Percentiles rank a stretch among this genome's conserved stretches.
Conservation (phyloP, 139 green algal species). For the Cymbomonas tetramitiformis region DNA sequence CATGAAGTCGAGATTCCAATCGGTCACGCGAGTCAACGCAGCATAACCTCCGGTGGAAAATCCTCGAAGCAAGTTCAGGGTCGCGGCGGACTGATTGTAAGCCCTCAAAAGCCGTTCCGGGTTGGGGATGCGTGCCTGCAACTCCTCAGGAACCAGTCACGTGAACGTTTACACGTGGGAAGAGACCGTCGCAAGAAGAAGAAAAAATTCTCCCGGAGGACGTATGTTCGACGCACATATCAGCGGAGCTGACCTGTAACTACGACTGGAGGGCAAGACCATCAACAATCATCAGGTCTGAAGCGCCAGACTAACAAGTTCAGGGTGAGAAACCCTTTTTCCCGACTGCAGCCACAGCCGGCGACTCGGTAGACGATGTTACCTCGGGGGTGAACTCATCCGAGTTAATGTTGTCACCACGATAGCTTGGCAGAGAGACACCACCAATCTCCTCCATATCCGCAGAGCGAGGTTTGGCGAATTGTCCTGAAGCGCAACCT, state of each 20-base stretch:
- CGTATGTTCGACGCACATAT: too few species aligned
- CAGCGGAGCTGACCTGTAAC: too few species aligned
- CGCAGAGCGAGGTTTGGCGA: slow-evolving; percentile 86
- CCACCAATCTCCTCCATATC: slow-evolving; percentile 55
- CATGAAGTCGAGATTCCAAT: slow-evolving; percentile 99
- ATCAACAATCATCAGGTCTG: too few species aligned
- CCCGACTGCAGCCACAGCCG: too few species aligned
- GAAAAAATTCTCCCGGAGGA: background rate
- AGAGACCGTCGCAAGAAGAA: background rate
- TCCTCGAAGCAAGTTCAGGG: slow-evolving; percentile 90
- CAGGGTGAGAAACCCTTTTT: too few species aligned
- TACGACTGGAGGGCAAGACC: too few species aligned
- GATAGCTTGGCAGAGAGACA: slow-evolving; percentile 68
- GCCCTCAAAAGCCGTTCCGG: slow-evolving; percentile 59
- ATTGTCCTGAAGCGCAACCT: too few species aligned
- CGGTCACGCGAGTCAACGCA: slow-evolving; percentile 63
- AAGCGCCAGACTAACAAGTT: too few species aligned
- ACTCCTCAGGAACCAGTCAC: too few species aligned
- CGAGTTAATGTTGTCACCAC: slow-evolving; percentile 97
- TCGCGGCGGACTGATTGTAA: slow-evolving; percentile 92
- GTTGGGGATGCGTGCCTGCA: slow-evolving; percentile 73
- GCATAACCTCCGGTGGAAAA: slow-evolving; percentile 92
- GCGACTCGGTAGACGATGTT: too few species aligned
- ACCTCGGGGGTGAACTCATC: slow-evolving; percentile 64
- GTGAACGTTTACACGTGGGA: background rate